Evolutionary conservation across 2,329 filamentous ascomycete species (phyloP).

Genomic region (Diaporthe sp.): DNA sequence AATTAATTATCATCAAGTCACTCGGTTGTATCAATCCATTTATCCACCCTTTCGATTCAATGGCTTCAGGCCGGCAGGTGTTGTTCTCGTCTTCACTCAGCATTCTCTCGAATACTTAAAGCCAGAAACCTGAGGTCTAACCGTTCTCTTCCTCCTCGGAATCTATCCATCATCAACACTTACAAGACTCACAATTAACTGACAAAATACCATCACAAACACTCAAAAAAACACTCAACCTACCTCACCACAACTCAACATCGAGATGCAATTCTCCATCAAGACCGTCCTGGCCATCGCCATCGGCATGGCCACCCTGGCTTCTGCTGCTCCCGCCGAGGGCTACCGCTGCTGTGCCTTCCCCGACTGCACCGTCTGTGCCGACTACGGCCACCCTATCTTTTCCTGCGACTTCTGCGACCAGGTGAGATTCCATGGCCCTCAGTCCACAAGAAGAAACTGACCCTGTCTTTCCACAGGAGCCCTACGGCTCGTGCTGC

Average conservation of each 20-base stretch:
- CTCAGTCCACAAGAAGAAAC: neutral
- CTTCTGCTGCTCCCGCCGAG: neutral
- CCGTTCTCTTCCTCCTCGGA: too few relatives aligned
- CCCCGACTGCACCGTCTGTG: neutral
- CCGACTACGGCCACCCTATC: neutral
- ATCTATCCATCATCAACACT: neutral
- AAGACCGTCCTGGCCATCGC: constrained; percentile 6
- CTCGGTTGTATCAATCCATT: neutral
- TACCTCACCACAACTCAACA: neutral
- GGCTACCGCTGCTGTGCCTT: neutral
- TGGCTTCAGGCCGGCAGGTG: neutral
- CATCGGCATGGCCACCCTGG: constrained; percentile 3
- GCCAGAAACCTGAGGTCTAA: neutral
- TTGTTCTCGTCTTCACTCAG: neutral
- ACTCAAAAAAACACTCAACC: neutral
- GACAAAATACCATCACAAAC: neutral
- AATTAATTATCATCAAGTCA: neutral
- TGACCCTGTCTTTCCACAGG: neutral
- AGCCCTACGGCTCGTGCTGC: neutral
- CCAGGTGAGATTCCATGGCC: neutral
- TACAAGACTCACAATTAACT: neutral
- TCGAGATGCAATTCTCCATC: constrained; percentile 10
- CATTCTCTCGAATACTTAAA: neutral
- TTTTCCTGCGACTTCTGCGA: constrained; percentile 2
- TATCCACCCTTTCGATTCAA: neutral